Conservation (phyloP, 495 filamentous ascomycete species). For the Bryoglossum gracile region DNA sequence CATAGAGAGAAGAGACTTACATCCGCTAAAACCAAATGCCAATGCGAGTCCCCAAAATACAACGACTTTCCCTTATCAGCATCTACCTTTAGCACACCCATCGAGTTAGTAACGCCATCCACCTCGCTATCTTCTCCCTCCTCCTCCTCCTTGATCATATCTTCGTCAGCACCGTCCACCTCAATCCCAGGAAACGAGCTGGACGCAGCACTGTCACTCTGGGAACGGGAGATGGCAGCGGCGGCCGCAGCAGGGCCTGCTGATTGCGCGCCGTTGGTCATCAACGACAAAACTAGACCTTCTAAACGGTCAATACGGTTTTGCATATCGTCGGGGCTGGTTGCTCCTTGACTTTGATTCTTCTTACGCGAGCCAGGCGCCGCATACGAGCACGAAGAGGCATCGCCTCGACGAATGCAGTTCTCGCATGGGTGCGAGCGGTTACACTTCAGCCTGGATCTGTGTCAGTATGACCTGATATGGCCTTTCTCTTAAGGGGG, state of each 20-base stretch:
- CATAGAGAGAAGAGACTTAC: conserved; percentile 33
- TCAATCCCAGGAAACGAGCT: conserved; percentile 21
- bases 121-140: conserved; percentile 70
- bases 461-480: conserved; percentile 18
- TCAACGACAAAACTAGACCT: conserved; percentile 87
- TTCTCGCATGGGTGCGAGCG: conserved; percentile 90
- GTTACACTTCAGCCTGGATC: conserved; percentile 80
- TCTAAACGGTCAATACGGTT: conserved; percentile 96
- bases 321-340: conserved; percentile 92
- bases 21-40: conserved; percentile 81
- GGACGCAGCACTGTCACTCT: conserved; percentile 33
- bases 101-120: conserved; percentile 75
- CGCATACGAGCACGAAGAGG: conserved; percentile 83
- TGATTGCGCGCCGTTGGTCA: conserved; percentile 77
- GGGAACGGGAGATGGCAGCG: conserved; percentile 55
- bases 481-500: neutral
- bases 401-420: conserved; percentile 82
- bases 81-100: conserved; percentile 83
- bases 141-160: conserved; percentile 45
- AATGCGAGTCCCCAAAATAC: conserved; percentile 85
- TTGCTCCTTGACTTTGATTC: conserved; percentile 55
- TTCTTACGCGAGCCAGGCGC: conserved; percentile 70
- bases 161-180: conserved; percentile 48
- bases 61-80: conserved; percentile 70
- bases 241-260: conserved; percentile 55